Evolutionary conservation across 2,329 filamentous ascomycete genomes (phyloP).

Genomic region (Penicillium sp.): DNA sequence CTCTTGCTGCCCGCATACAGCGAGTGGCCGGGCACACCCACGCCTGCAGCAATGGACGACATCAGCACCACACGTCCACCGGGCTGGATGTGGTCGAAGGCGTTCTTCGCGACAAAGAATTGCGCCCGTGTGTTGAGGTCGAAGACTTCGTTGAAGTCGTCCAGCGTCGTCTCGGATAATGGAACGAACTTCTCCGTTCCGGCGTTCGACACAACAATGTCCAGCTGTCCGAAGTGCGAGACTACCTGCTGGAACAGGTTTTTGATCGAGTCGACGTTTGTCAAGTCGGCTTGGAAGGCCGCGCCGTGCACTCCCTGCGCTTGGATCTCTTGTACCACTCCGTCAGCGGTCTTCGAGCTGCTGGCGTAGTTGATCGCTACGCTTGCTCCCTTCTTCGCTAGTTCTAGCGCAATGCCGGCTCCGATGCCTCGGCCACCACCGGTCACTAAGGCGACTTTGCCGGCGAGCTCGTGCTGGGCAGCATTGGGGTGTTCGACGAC

Average conservation of each 20-base stretch:
- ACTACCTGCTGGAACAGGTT: constrained; percentile 62
- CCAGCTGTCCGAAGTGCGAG: constrained; percentile 48
- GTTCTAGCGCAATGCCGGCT: constrained; percentile 40
- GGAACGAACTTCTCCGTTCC: constrained; percentile 43
- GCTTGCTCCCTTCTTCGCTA: constrained; percentile 38
- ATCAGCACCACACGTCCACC: constrained; percentile 73
- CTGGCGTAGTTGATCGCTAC: constrained; percentile 52
- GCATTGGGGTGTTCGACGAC: constrained; percentile 13
- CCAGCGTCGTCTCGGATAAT: constrained; percentile 20
- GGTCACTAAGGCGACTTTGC: constrained; percentile 39
- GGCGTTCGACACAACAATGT: constrained; percentile 51
- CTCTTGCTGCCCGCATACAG: constrained; percentile 75
- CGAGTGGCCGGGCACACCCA: constrained; percentile 67
- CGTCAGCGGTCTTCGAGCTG: constrained; percentile 61
- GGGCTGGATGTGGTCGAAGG: constrained; percentile 65
- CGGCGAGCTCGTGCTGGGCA: constrained; percentile 23
- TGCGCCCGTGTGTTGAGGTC: constrained; percentile 61
- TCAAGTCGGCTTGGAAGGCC: constrained; percentile 66
- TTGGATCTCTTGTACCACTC: constrained; percentile 65
- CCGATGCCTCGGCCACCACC: constrained; percentile 41
- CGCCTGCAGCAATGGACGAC: constrained; percentile 65
- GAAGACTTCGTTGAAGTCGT: constrained; percentile 53
- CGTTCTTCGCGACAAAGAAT: constrained; percentile 63
- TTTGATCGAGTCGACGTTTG: constrained; percentile 61
- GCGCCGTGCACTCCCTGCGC: constrained; percentile 60